Evolutionary conservation across 192 early-diverging fungal genomes (phyloP).

Genomic region (Podila horticola): DNA sequence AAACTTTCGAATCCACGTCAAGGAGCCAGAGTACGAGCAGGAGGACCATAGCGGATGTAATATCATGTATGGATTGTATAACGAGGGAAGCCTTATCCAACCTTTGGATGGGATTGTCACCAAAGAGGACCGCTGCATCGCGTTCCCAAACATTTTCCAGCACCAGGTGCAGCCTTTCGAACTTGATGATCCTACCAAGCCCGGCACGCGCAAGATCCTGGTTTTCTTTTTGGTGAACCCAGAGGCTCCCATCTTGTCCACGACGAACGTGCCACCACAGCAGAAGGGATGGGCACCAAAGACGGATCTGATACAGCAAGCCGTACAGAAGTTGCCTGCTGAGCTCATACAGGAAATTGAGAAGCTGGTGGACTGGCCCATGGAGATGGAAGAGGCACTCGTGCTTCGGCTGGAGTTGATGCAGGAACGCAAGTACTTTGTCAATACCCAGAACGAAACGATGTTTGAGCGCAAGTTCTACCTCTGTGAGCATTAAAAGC

Average conservation of each 20-base stretch:
- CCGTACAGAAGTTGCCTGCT: not conserved
- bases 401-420: slow-evolving; percentile 14
- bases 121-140: slow-evolving; percentile 67
- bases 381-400: slow-evolving; percentile 9
- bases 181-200: slow-evolving; percentile 54
- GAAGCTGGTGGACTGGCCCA: slow-evolving; percentile 15
- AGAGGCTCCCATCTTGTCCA: slow-evolving; percentile 57
- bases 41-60: slow-evolving; percentile 22
- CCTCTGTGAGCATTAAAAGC: slow-evolving; percentile 14
- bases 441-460: not conserved
- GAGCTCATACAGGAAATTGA: slow-evolving; percentile 4
- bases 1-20: slow-evolving; percentile 60
- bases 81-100: slow-evolving; percentile 47
- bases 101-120: slow-evolving; percentile 55
- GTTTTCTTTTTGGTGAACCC: slow-evolving; percentile 80
- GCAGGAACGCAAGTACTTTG: slow-evolving; percentile 18
- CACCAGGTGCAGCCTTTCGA: slow-evolving; percentile 70
- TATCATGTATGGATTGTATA: slow-evolving; percentile 53
- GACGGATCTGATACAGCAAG: not conserved
- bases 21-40: slow-evolving; percentile 37
- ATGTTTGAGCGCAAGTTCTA: slow-evolving; percentile 14
- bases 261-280: slow-evolving; percentile 71
- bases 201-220: slow-evolving; percentile 74
- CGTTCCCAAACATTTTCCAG: slow-evolving; percentile 78
- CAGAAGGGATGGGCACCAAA: slow-evolving; percentile 49